A percentile compares a stretch with the other conserved stretches of the same genome.
Evolutionary conservation across 768 basidiomycete genomes (phyloP).

Genomic region (Boletus subparvulus): DNA sequence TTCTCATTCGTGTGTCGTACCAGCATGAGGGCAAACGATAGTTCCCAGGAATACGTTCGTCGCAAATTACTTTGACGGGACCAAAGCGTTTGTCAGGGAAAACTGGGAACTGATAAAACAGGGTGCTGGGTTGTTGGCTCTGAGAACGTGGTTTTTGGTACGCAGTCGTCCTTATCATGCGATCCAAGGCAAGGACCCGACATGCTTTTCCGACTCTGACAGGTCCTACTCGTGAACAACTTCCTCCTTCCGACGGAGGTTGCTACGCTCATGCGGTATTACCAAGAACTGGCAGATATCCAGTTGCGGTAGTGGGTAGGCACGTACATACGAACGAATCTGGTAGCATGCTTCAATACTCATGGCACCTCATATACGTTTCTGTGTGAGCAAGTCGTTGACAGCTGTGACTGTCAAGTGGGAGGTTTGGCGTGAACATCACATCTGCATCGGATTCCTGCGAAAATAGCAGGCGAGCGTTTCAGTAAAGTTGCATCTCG

Average conservation of each 20-base stretch:
- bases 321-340: background rate
- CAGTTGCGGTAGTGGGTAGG: constrained; percentile 34
- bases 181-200: background rate
- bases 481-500: too few relatives aligned
- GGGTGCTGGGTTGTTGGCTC: constrained; percentile 66
- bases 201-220: background rate
- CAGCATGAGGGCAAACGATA: background rate
- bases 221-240: constrained; percentile 56
- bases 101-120: constrained; percentile 67
- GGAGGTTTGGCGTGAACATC: too few relatives aligned
- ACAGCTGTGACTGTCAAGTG: too few relatives aligned
- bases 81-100: constrained; percentile 52
- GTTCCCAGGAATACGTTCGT: constrained; percentile 52
- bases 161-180: constrained; percentile 16
- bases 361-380: too few relatives aligned
- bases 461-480: too few relatives aligned
- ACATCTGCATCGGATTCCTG: too few relatives aligned
- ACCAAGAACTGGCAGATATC: constrained; percentile 51
- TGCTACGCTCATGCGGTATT: constrained; percentile 49
- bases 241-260: constrained; percentile 55
- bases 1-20: background rate
- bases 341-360: background rate
- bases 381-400: too few relatives aligned
- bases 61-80: constrained; percentile 52
- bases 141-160: constrained; percentile 63